Evolutionary conservation across 352 stramenopile genomes (phyloP), one percentile per base, ranked within the genome.

Genomic region (Phytophthora sp.): DNA sequence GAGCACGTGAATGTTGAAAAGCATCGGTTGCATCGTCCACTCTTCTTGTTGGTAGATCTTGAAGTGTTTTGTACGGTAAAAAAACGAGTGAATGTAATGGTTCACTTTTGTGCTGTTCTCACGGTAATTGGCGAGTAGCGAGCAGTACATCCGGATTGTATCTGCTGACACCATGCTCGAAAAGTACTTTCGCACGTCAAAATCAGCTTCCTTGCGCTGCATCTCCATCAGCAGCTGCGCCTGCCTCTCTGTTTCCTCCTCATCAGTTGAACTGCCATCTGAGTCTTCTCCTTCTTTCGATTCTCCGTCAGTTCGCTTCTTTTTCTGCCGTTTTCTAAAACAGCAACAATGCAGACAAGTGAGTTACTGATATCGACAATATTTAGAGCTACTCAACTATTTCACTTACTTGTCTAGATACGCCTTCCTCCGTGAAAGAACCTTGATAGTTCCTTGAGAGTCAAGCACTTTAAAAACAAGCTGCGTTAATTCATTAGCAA

Each of bases 31-130:
- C 83, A 93, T 88, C 16, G 88, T 94, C 76, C 79, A 90, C 18
- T 90, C 68, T 23, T 95, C 80, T 49, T 88, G 76, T 50, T 81
- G 69, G 33, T 85, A 74, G 63, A 95, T 86, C 57, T 85, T 72
- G 59, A 95, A 95, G 57, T 93, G 77, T 39, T 91, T 92, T 24
- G 79, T 83, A 16, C 87, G 87, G 49, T 94, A 94, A 46, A 96
- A 91, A 52, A 94, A 94, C 21, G 86, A 91, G 71, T 94, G 85
- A 21, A 96, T 82, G 80, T 93, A 96, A 65, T 96, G 88, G 49
- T 96, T 96, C 60, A 96, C 82, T 66, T 93, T 93, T 35, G 79
- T 50, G 33, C 54, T 85, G 60, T 96, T 96, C 16, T 84, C 83
- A 38, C 86, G 85, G 50, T 96, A 95, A 41, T 77, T 61, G 5